These are phyloP conservation scores for Macrolepiota dolichaula DNA, from an alignment of 768 basidiomycete species.

Conservation along the genomic window DNA sequence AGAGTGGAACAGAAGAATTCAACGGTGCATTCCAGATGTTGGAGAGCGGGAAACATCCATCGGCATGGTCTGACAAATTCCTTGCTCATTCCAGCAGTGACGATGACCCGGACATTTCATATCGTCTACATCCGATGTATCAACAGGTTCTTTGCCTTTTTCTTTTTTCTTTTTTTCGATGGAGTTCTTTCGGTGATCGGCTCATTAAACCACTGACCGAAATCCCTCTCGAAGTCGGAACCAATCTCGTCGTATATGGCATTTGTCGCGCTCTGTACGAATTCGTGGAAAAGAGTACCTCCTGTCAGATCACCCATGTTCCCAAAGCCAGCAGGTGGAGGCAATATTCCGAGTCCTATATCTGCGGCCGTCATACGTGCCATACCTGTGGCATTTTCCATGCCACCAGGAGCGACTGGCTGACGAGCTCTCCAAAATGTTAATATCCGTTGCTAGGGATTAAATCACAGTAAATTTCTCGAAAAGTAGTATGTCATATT, in stretches of 20 bases:
- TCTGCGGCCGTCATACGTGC: too few relatives aligned
- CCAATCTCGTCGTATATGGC: slow-evolving; percentile 24
- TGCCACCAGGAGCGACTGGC: slow-evolving; percentile 6
- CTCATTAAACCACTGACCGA: slow-evolving; percentile 70
- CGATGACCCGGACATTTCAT: neutral
- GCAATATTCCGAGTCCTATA: slow-evolving; percentile 10
- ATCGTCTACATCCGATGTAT: slow-evolving; percentile 14
- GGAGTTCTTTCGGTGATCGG: slow-evolving; percentile 22
- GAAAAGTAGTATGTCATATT: slow-evolving; percentile 3
- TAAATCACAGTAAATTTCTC: neutral
- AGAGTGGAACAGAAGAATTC: too few relatives aligned
- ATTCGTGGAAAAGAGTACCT: slow-evolving; percentile 3
- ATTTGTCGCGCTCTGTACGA: slow-evolving; percentile 12
- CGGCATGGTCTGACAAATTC: too few relatives aligned
- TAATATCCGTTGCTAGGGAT: slow-evolving; percentile 35
- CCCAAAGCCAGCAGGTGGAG: slow-evolving; percentile 5
- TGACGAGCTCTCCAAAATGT: slow-evolving; percentile 5
- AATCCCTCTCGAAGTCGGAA: slow-evolving; percentile 70
- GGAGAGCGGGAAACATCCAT: too few relatives aligned
- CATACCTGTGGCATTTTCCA: too few relatives aligned
- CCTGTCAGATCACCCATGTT: slow-evolving; percentile 4
- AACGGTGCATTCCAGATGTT: too few relatives aligned
- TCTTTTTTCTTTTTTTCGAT: too few relatives aligned
- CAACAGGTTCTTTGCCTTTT: too few relatives aligned
- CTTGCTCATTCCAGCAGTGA: neutral